Conservation (phyloP, 2,329 filamentous ascomycete species). For the Nemania bipapillata region DNA sequence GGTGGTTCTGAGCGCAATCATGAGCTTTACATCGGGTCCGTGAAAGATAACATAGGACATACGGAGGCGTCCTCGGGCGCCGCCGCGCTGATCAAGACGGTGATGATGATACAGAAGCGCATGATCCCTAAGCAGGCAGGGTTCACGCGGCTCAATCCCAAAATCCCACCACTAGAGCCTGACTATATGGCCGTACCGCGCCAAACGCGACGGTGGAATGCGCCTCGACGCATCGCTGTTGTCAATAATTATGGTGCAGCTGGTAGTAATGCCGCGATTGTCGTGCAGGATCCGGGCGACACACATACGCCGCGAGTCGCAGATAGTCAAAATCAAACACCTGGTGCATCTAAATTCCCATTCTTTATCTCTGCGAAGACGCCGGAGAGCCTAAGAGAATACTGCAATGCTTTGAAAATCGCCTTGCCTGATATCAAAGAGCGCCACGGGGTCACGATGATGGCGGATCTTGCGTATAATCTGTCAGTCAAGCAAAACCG, state of each 20-base stretch:
- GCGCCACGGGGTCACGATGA: too few species aligned
- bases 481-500: too few species aligned
- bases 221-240: neutral
- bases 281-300: slow-evolving; percentile 5
- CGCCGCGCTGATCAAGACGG: slow-evolving; percentile 37
- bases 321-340: neutral
- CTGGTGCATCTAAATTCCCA: neutral
- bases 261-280: slow-evolving; percentile 38
- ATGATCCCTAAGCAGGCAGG: slow-evolving; percentile 37
- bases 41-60: slow-evolving; percentile 45
- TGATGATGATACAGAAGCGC: slow-evolving; percentile 38
- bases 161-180: neutral
- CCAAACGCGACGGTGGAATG: neutral
- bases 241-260: slow-evolving; percentile 41
- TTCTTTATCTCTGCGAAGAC: neutral
- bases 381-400: slow-evolving; percentile 33
- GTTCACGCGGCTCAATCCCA: slow-evolving; percentile 10
- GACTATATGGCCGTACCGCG: neutral
- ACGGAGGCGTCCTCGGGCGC: slow-evolving; percentile 38
- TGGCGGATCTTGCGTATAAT: too few species aligned
- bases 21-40: slow-evolving; percentile 41
- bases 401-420: too few species aligned
- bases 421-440: too few species aligned
- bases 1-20: neutral
- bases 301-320: neutral